A percentile compares a stretch with the other conserved stretches of the same genome.
Evolutionary conservation across 2,329 filamentous ascomycete species (phyloP).

Genomic region (Ophiostoma tasmaniense): DNA sequence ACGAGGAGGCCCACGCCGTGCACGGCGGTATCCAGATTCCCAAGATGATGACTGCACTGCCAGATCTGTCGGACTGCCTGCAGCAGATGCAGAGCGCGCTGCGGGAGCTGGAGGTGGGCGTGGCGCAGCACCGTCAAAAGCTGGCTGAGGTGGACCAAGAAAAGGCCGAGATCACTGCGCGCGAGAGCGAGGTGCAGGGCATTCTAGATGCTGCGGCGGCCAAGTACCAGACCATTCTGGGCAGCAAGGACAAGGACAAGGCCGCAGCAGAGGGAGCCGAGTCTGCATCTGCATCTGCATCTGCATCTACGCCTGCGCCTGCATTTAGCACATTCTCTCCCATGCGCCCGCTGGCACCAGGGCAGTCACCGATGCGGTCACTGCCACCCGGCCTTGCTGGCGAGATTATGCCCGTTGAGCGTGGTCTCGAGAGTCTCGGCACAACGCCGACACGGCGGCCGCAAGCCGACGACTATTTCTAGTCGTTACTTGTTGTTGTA

Average conservation of each 20-base stretch:
- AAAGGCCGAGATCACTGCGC: slow-evolving; percentile 55
- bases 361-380: slow-evolving; percentile 23
- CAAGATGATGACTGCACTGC: slow-evolving; percentile 71
- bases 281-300: background rate
- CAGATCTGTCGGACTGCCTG: slow-evolving; percentile 60
- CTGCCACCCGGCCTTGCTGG: slow-evolving; percentile 23
- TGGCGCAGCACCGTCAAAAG: slow-evolving; percentile 49
- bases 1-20: slow-evolving; percentile 26
- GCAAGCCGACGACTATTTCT: slow-evolving; percentile 22
- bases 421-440: slow-evolving; percentile 41
- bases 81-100: slow-evolving; percentile 54
- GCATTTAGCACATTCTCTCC: background rate
- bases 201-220: slow-evolving; percentile 74
- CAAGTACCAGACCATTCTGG: slow-evolving; percentile 42
- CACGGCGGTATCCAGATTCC: slow-evolving; percentile 35
- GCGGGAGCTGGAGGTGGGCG: slow-evolving; percentile 53
- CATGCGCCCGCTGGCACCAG: background rate
- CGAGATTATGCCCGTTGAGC: slow-evolving; percentile 27
- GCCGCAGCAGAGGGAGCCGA: background rate
- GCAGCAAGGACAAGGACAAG: slow-evolving; percentile 21
- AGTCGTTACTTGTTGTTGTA: background rate
- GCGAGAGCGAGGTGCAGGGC: slow-evolving; percentile 72
- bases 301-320: slow-evolving; percentile 11
- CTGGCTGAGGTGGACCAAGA: slow-evolving; percentile 62
- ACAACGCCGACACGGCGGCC: slow-evolving; percentile 33